phyloP scores from a whole-genome alignment of 768 basidiomycete genomes.

The Podaxis carcinomalis region DNA sequence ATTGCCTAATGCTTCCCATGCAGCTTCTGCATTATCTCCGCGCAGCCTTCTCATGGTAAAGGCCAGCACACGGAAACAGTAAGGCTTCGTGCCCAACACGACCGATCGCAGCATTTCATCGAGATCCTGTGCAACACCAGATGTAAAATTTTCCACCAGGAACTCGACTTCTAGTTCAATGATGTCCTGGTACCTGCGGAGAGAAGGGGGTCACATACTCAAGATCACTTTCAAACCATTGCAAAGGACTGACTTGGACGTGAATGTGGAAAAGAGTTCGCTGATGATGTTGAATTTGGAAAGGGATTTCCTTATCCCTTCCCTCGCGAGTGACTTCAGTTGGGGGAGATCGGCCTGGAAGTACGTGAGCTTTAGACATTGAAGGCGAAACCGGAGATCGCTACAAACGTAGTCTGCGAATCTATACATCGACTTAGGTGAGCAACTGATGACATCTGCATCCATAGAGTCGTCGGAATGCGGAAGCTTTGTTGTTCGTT shows the following conservation, averaged over 20 bases:
- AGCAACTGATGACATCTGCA: slow-evolving; percentile 18
- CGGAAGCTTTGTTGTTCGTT: neutral
- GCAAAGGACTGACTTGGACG: slow-evolving; percentile 5
- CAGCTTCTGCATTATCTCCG: neutral
- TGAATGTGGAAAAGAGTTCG: slow-evolving; percentile 12
- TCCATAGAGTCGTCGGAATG: neutral
- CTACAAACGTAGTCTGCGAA: slow-evolving; percentile 17
- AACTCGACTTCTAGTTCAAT: slow-evolving; percentile 1
- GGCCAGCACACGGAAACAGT: neutral
- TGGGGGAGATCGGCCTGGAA: neutral
- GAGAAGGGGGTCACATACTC: neutral
- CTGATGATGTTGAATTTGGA: slow-evolving; percentile 8
- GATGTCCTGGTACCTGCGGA: slow-evolving; percentile 3
- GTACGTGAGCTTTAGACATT: neutral
- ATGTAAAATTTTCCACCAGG: slow-evolving; percentile 4
- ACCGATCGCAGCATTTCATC: slow-evolving; percentile 3
- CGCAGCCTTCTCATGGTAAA: neutral
- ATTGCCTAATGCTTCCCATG: neutral
- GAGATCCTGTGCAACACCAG: neutral
- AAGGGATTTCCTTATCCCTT: slow-evolving; percentile 6
- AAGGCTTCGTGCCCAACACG: neutral
- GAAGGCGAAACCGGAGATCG: neutral
- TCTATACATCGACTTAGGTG: slow-evolving; percentile 36
- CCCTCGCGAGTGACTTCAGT: slow-evolving; percentile 6
- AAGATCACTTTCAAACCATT: neutral